Evolutionary conservation across 306 rosid species (phyloP).

Genomic region (Malus sieversii): DNA sequence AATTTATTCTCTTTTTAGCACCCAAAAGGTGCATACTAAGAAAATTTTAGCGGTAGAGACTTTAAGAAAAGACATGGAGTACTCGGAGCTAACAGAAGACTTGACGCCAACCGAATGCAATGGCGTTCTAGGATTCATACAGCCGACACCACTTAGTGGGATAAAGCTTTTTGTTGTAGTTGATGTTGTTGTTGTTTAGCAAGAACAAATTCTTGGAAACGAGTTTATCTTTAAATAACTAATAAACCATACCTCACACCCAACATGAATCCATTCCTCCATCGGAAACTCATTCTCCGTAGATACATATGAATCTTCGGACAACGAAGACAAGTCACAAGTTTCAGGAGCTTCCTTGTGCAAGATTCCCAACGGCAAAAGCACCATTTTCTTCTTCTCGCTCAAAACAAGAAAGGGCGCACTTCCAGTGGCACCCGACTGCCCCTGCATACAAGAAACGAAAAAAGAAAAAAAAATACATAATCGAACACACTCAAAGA

Average conservation of each 20-base stretch:
- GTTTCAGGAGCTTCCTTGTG: constrained; percentile 43
- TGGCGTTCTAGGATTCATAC: too few relatives aligned
- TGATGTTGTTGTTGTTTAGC: not conserved
- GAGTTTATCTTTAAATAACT: not conserved
- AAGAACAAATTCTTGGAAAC: not conserved
- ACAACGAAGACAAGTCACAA: constrained; percentile 33
- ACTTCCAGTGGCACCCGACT: constrained; percentile 28
- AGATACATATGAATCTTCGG: constrained; percentile 40
- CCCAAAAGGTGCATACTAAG: not conserved
- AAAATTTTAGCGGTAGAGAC: too few relatives aligned
- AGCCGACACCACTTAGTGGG: too few relatives aligned
- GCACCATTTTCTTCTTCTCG: constrained; percentile 39
- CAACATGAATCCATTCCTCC: constrained; percentile 85
- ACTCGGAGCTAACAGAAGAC: too few relatives aligned
- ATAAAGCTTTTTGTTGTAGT: too few relatives aligned
- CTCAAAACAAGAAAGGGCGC: constrained; percentile 61
- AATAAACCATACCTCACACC: constrained; percentile 65
- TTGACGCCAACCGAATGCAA: too few relatives aligned
- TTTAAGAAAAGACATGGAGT: too few relatives aligned
- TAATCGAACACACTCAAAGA: not conserved
- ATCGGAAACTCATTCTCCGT: constrained; percentile 49
- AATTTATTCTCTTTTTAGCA: not conserved
- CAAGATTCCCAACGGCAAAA: constrained; percentile 42
- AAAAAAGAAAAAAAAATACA: not conserved
- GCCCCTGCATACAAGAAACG: constrained; percentile 38